Evolutionary conservation across 495 filamentous ascomycete species (phyloP).

Genomic region (Elaphomyces granulatus): DNA sequence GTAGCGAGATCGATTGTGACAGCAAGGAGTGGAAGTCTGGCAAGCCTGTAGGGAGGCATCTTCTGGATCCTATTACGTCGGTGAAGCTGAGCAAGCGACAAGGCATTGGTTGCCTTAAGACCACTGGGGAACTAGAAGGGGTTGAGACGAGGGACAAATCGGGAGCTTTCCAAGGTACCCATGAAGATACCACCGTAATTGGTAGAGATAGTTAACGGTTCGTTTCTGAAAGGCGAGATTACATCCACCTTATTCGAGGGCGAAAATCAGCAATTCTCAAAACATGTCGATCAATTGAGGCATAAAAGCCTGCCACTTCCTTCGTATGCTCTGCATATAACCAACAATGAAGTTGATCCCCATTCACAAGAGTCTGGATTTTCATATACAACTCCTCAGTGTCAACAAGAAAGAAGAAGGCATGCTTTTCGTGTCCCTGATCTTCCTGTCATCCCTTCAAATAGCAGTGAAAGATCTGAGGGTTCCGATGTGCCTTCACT

Average conservation of each 20-base stretch:
- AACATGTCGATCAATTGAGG: slow-evolving; percentile 4
- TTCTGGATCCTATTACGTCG: slow-evolving; percentile 20
- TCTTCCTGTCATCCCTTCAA: slow-evolving; percentile 38
- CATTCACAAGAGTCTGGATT: slow-evolving; percentile 23
- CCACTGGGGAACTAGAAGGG: slow-evolving; percentile 4
- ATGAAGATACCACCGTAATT: slow-evolving; percentile 32
- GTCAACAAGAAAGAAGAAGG: slow-evolving; percentile 25
- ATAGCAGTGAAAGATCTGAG: slow-evolving; percentile 41
- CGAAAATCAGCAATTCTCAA: slow-evolving; percentile 9
- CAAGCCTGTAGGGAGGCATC: slow-evolving; percentile 12
- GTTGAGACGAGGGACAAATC: slow-evolving; percentile 1
- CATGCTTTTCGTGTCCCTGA: slow-evolving; percentile 43
- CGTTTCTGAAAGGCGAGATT: slow-evolving; percentile 27
- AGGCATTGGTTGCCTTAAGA: slow-evolving; percentile 1
- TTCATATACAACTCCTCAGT: slow-evolving; percentile 30
- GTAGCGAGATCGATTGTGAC: too few relatives aligned
- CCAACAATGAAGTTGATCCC: slow-evolving; percentile 4
- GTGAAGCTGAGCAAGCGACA: slow-evolving; percentile 13
- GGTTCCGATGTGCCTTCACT: slow-evolving; percentile 33
- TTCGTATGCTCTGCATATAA: slow-evolving; percentile 8
- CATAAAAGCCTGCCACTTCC: slow-evolving; percentile 6
- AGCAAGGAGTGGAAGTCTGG: slow-evolving; percentile 20
- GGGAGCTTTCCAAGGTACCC: slow-evolving; percentile 1
- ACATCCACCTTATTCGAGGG: slow-evolving; percentile 14
- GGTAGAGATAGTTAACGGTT: slow-evolving; percentile 40